Conservation (phyloP, 192 early-diverging fungal species). For the Rhizoclosmatium globosum region DNA sequence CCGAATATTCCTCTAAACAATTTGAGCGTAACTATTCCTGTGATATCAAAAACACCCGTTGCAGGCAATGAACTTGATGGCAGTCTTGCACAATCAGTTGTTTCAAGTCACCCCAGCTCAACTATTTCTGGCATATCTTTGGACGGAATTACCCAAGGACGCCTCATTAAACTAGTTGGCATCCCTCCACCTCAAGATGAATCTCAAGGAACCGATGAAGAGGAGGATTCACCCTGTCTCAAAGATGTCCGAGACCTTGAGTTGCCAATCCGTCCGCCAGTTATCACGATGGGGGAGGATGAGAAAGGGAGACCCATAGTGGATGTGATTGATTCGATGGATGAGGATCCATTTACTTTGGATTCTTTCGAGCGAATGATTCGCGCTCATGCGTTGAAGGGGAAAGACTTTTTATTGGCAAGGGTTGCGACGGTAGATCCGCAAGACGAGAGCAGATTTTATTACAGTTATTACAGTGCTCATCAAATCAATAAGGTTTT, state of each 20-base stretch:
- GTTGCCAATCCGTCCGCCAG: conserved; percentile 40
- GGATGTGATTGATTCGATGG: conserved; percentile 66
- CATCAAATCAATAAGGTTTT: conserved; percentile 82
- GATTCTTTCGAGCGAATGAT: conserved; percentile 71
- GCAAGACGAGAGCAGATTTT: conserved; percentile 53
- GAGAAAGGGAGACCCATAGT: conserved; percentile 48
- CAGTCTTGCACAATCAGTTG: background rate
- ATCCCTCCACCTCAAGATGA: conserved; percentile 25
- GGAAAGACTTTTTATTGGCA: conserved; percentile 75
- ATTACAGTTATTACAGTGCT: conserved; percentile 74
- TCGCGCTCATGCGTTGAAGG: conserved; percentile 58
- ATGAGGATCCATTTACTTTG: conserved; percentile 79
- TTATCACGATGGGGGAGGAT: conserved; percentile 20
- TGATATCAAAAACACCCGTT: background rate
- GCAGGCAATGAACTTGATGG: too few relatives aligned
- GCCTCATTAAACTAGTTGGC: conserved; percentile 46
- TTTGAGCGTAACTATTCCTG: background rate
- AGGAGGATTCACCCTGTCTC: conserved; percentile 35
- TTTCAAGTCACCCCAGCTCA: background rate
- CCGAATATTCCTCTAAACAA: background rate
- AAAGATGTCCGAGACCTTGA: conserved; percentile 37
- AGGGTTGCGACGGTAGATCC: conserved; percentile 75
- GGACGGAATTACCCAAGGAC: conserved; percentile 12
- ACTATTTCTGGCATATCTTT: background rate
- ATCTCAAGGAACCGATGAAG: background rate